Percentiles rank a stretch among this genome's conserved stretches.
phyloP scores from a whole-genome alignment of 768 basidiomycete species.

The Ramaria rubella region DNA sequence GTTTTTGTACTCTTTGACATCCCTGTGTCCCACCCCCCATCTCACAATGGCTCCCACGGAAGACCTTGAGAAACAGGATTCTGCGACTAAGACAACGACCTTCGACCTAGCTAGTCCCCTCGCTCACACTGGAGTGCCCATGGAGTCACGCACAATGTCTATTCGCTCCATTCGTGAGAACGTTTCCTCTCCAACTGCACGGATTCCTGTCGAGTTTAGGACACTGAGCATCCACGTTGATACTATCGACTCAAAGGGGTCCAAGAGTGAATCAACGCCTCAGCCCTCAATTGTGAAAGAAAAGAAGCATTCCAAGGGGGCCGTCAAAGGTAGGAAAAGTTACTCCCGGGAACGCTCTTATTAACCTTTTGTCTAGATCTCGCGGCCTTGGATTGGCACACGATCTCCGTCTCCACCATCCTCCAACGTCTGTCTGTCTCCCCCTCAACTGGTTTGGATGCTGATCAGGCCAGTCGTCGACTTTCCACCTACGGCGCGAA shows the following conservation, averaged over 20 bases:
- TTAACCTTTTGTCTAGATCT: slow-evolving; percentile 25
- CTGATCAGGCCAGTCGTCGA: slow-evolving; percentile 41
- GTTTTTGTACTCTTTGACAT: no score
- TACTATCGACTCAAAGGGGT: not conserved
- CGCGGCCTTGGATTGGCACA: slow-evolving; percentile 43
- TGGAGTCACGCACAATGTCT: slow-evolving; percentile 7
- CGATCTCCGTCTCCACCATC: slow-evolving; percentile 33
- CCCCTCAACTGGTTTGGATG: slow-evolving; percentile 42
- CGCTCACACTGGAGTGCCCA: not conserved
- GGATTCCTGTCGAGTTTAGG: slow-evolving; percentile 17
- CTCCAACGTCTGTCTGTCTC: slow-evolving; percentile 40
- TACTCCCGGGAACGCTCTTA: not conserved
- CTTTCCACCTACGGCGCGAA: slow-evolving; percentile 42
- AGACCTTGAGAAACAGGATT: not conserved
- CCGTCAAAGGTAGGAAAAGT: not conserved
- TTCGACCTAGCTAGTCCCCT: not conserved
- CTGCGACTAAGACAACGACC: not conserved
- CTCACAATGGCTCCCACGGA: no score
- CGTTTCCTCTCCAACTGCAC: not conserved
- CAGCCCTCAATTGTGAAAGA: not conserved
- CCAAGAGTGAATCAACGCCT: not conserved
- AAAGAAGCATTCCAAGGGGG: slow-evolving; percentile 2
- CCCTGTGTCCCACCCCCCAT: no score
- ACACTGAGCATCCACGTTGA: slow-evolving; percentile 28
- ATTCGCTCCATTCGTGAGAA: slow-evolving; percentile 9